These are phyloP conservation scores for Colletotrichum sidae DNA, from an alignment of 2,329 filamentous ascomycete species.

Conservation along the genomic window DNA sequence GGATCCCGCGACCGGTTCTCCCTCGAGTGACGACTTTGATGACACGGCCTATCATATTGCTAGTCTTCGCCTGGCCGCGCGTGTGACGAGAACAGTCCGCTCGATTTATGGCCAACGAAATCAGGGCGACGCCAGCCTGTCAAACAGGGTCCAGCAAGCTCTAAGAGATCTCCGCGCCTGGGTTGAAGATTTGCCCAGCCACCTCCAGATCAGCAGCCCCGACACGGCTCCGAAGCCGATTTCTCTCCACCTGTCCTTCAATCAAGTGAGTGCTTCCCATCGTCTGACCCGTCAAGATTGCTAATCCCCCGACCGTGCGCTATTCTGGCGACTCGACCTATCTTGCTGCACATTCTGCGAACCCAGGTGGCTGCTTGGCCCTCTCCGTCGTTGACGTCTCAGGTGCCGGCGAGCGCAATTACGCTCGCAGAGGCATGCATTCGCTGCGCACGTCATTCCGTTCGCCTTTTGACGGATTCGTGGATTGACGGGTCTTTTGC, in stretches of 20 bases:
- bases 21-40: conserved; percentile 42
- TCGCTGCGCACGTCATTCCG: conserved; percentile 57
- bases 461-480: conserved; percentile 52
- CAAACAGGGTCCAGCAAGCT: conserved; percentile 48
- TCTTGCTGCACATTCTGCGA: conserved; percentile 48
- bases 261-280: conserved; percentile 40
- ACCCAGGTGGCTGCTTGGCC: conserved; percentile 41
- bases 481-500: conserved; percentile 60
- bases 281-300: background rate
- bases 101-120: conserved; percentile 47
- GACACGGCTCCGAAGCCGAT: conserved; percentile 43
- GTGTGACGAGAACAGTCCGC: conserved; percentile 43
- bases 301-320: conserved; percentile 41
- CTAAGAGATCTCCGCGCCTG: conserved; percentile 47
- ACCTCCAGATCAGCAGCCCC: conserved; percentile 45
- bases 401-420: conserved; percentile 46
- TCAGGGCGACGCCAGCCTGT: conserved; percentile 43
- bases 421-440: conserved; percentile 58
- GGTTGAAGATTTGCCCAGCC: conserved; percentile 46
- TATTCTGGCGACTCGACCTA: conserved; percentile 48
- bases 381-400: conserved; percentile 34
- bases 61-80: conserved; percentile 51
- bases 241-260: conserved; percentile 49
- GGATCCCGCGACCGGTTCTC: conserved; percentile 30
- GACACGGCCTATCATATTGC: conserved; percentile 47